phyloP scores from a whole-genome alignment of 2,329 filamentous ascomycete species.

The Zasmidium cellare region DNA sequence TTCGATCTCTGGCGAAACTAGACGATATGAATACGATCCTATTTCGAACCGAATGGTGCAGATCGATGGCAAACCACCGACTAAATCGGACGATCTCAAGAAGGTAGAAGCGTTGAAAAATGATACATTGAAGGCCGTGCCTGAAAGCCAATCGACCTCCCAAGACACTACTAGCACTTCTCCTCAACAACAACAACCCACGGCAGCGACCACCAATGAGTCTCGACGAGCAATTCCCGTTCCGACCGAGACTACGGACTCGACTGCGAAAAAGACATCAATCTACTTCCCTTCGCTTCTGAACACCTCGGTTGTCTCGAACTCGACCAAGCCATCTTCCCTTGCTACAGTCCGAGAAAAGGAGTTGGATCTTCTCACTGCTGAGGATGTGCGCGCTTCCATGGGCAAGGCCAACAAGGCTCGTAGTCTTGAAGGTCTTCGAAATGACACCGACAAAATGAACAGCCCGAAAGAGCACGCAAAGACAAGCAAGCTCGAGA shows the following conservation, averaged over 20 bases:
- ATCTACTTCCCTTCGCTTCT: conserved; percentile 28
- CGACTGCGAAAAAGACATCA: conserved; percentile 13
- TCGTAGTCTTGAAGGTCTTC: neutral
- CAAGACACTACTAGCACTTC: no score
- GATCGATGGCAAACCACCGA: conserved; percentile 13
- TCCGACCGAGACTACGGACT: conserved; percentile 16
- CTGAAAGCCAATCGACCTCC: conserved; percentile 1
- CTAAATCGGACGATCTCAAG: conserved; percentile 10
- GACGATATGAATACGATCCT: conserved; percentile 38
- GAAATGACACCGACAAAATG: neutral
- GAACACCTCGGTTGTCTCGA: conserved; percentile 21
- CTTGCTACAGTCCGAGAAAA: conserved; percentile 37
- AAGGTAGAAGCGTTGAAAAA: conserved; percentile 10
- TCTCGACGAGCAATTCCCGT: conserved; percentile 18
- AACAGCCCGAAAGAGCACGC: neutral
- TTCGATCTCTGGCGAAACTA: conserved; percentile 30
- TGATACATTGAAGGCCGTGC: conserved; percentile 10
- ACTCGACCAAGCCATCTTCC: conserved; percentile 21
- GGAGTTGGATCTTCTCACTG: conserved; percentile 44
- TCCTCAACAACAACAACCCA: neutral
- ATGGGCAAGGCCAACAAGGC: conserved; percentile 38
- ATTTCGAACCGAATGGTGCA: conserved; percentile 39
- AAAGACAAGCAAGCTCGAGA: neutral
- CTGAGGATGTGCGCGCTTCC: conserved; percentile 43
- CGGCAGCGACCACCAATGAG: conserved; percentile 4